These are phyloP conservation scores for Rosa hybrid DNA, from an alignment of 331 rosid genomes.

Conservation along the genomic window DNA sequence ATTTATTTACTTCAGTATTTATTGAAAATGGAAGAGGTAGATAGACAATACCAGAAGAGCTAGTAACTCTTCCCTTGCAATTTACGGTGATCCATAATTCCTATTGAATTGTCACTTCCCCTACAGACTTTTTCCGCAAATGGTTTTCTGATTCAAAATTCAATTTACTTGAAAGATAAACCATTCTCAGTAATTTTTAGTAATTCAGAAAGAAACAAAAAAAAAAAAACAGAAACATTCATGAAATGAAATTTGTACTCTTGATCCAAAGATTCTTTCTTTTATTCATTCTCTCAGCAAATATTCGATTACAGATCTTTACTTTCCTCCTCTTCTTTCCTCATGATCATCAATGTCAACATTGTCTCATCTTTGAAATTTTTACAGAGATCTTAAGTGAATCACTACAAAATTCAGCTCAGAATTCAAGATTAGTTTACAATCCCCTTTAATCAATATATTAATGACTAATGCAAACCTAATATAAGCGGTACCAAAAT, in stretches of 20 bases:
- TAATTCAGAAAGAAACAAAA: neutral
- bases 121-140: neutral
- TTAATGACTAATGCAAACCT: neutral
- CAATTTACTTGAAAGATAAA: neutral
- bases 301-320: conserved; percentile 43
- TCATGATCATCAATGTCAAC: conserved; percentile 37
- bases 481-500: neutral
- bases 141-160: neutral
- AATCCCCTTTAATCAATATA: neutral
- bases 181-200: neutral
- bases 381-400: neutral
- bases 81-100: too few relatives aligned
- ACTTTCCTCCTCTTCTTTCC: conserved; percentile 4
- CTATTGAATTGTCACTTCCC: too few relatives aligned
- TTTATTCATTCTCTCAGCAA: conserved; percentile 36
- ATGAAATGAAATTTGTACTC: conserved; percentile 41
- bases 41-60: too few relatives aligned
- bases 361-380: neutral
- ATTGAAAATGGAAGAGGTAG: conserved; percentile 25
- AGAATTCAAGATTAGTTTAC: conserved; percentile 1
- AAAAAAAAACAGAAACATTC: neutral
- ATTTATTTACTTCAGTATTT: conserved; percentile 31
- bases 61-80: too few relatives aligned
- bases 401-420: neutral
- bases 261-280: conserved; percentile 43